Evolutionary conservation across 129 eudicot genomes (phyloP), one percentile per base, ranked within the genome.

Genomic region (Flaveria ramosissima): DNA sequence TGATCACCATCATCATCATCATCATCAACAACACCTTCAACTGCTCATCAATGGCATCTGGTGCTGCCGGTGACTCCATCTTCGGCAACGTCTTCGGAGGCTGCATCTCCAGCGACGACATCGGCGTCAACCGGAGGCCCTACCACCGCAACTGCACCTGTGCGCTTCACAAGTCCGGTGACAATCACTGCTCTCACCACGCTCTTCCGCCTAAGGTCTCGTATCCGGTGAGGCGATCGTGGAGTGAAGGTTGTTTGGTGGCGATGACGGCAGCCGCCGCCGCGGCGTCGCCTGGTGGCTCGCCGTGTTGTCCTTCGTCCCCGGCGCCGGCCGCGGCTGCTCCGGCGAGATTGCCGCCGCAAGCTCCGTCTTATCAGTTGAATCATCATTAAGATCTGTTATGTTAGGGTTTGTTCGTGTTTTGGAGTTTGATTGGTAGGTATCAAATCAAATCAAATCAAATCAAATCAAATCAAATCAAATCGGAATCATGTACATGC

Each of bases 131-230:
- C 6, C 50, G 83, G 24, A 71, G 96, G 42, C 96, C 96, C 1
- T 87, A 89, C 63, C 96, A 89, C 47, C 85, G 86, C 12, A 89
- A 89, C 72, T 89, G 96, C 83, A 75, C 73, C 71, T 87, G 96
- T 72, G 90, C 89, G 10, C 78, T 89, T 50, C 96, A 89, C 64
- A 85, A 78, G 46, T 68, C 68, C 11, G 69, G 77, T 7, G 81
- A 78, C 7, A 13, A 65, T 11, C 56, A 46, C 2, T 82, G 85
- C 69, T 6, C 69, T 9, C 87, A 81, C 76, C 87, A 81, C 76
- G 52, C 72, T 32, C 41, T 85, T 1, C 50, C 43, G 23, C 51
- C 61, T 8, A 71, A 53, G 30, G 79, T 90, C 8, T 79, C 88
- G 6, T 90, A 78, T 55, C 87, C 90, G 24, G 41, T 90, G 3